phyloP scores from a whole-genome alignment of 2,329 filamentous ascomycete species.

The Ustilaginoidea virens region DNA sequence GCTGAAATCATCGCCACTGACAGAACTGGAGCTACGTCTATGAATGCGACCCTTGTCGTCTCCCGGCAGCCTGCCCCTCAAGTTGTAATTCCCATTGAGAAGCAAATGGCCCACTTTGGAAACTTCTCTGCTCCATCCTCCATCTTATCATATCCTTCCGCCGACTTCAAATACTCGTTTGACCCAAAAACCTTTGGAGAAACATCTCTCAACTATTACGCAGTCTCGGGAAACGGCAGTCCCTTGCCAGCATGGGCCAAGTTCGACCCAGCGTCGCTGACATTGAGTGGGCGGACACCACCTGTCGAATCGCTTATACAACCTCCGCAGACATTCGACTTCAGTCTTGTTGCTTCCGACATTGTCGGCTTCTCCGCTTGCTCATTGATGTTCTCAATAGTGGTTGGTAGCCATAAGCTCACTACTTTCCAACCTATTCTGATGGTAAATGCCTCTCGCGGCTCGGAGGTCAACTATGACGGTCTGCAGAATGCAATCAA shows the following conservation, averaged over 20 bases:
- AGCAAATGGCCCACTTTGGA: conserved; percentile 43
- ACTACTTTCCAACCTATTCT: conserved; percentile 44
- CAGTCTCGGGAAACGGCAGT: conserved; percentile 60
- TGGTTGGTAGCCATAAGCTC: conserved; percentile 56
- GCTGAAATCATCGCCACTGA: conserved; percentile 61
- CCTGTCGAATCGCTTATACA: conserved; percentile 44
- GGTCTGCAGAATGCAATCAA: conserved; percentile 34
- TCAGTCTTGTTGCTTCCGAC: conserved; percentile 65
- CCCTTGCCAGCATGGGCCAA: conserved; percentile 72
- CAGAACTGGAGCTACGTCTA: conserved; percentile 42
- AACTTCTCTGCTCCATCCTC: conserved; percentile 44
- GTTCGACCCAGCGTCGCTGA: conserved; percentile 50
- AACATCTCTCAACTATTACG: conserved; percentile 53
- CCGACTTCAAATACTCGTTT: conserved; percentile 37
- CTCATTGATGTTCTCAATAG: conserved; percentile 51
- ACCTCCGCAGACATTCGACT: conserved; percentile 55
- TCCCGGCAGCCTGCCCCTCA: conserved; percentile 39
- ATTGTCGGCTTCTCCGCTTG: conserved; percentile 60
- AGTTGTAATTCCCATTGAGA: conserved; percentile 37
- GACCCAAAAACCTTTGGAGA: conserved; percentile 46
- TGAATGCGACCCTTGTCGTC: conserved; percentile 57
- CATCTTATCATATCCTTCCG: conserved; percentile 38
- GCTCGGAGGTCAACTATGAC: conserved; percentile 34
- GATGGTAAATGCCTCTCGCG: conserved; percentile 39
- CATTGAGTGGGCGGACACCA: conserved; percentile 59